Evolutionary conservation across 306 rosid genomes (phyloP), one percentile per base, ranked within the genome.

Genomic region (Cyamopsis tetragonoloba): DNA sequence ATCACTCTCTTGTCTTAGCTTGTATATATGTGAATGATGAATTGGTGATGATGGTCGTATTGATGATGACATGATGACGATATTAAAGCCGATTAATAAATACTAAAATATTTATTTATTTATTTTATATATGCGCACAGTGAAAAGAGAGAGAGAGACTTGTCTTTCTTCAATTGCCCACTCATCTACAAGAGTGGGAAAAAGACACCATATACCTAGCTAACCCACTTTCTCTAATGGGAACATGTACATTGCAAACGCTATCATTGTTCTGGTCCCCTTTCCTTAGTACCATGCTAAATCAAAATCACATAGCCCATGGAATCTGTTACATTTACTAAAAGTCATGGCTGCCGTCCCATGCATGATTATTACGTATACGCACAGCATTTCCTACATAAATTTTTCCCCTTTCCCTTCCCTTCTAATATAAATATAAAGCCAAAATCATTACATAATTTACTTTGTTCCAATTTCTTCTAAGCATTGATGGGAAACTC

Each of bases 301-400:
- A 81, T 75, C 81, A 71, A 76, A 27, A 64, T 71, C 55, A 46
- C 76, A 63, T 51, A 63, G 42, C 43, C 53, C 62, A 47, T 77
- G 77, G 77, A 77, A 77, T 70, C 81, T 76, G 11, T 62, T 51
- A 42, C 67, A 51, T 31, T 76, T 76, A 68, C 75, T 76, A 62
- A 62, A 70, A 70, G 62, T 69, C 61, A 76, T 62, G 76, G 42
- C 74, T 74, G 66, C 81, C 81, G 85, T 81, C 89, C 86, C 95
- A 88, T 88, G 95, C 95, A 88, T 83, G 79, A 85, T 83, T 80
- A 80, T 81, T 88, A 88, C 91, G 93, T 87, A 84, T 80, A 59
- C 76, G 23, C 83, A 75, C 71, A 64, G 39, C 10, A 15, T 18
- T 72, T 77, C 71, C 50, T 77, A 49, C 72, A 44, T 11, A 61